Conservation (phyloP, 768 basidiomycete species). For the Mycena crocata region DNA sequence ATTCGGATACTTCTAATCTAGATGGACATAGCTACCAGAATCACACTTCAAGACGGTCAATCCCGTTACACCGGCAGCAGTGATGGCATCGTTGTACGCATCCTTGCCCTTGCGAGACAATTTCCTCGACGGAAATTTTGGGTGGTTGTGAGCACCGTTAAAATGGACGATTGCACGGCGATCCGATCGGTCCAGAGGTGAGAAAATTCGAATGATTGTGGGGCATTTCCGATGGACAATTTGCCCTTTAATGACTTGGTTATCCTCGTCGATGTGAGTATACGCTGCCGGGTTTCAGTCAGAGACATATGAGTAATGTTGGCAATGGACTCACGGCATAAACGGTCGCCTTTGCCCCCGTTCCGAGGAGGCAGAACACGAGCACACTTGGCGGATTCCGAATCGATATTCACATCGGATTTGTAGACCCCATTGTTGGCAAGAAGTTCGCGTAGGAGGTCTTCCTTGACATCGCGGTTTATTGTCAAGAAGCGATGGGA, state of each 20-base stretch:
- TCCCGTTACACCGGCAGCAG: slow-evolving; percentile 7
- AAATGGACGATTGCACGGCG: slow-evolving; percentile 28
- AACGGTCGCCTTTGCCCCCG: slow-evolving; percentile 12
- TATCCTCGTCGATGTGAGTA: slow-evolving; percentile 23
- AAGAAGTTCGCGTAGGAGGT: slow-evolving; percentile 9
- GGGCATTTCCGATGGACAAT: slow-evolving; percentile 23
- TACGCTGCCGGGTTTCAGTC: slow-evolving; percentile 16
- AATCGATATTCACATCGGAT: neutral
- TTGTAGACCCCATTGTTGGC: slow-evolving; percentile 17
- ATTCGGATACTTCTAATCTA: neutral
- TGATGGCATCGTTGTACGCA: slow-evolving; percentile 6
- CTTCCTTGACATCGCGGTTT: slow-evolving; percentile 22
- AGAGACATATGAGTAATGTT: neutral
- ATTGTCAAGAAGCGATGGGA: slow-evolving; percentile 18
- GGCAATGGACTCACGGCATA: slow-evolving; percentile 11
- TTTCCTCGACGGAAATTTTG: slow-evolving; percentile 21
- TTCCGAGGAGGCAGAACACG: slow-evolving; percentile 8
- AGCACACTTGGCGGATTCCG: neutral
- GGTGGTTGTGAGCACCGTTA: slow-evolving; percentile 27
- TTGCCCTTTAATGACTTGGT: slow-evolving; percentile 16
- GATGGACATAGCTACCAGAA: slow-evolving; percentile 18
- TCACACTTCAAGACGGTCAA: slow-evolving; percentile 22
- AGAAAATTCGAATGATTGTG: slow-evolving; percentile 22
- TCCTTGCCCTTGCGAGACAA: slow-evolving; percentile 20
- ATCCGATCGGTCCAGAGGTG: slow-evolving; percentile 22